phyloP scores from a whole-genome alignment of 306 rosid genomes.

The Castanea sativa region DNA sequence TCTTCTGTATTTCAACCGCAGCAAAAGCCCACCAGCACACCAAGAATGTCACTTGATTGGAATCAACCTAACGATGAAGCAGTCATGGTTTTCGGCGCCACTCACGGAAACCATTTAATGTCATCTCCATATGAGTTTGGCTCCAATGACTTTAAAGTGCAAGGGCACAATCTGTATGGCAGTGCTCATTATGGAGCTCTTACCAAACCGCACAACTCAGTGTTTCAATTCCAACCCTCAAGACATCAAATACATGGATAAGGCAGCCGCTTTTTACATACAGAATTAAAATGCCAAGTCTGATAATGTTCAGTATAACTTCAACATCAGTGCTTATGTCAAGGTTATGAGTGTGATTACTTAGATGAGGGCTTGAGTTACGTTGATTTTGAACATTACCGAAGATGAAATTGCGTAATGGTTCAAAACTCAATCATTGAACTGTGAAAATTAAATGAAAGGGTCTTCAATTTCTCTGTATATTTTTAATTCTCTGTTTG shows the following conservation, averaged over 20 bases:
- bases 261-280: conserved; percentile 31
- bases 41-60: conserved; percentile 41
- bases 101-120: conserved; percentile 38
- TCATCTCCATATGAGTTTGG: conserved; percentile 45
- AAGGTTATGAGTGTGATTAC: conserved; percentile 37
- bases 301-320: conserved; percentile 26
- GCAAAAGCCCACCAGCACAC: conserved; percentile 35
- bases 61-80: conserved; percentile 34
- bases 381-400: conserved; percentile 27
- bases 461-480: not conserved
- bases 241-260: conserved; percentile 46
- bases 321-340: conserved; percentile 11
- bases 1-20: conserved; percentile 36
- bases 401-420: conserved; percentile 20
- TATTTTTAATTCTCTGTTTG: not conserved
- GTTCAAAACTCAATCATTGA: conserved; percentile 19
- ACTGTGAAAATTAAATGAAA: conserved; percentile 8
- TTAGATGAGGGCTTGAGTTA: conserved; percentile 26
- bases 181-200: conserved; percentile 53
- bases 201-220: conserved; percentile 32
- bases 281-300: conserved; percentile 31
- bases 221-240: conserved; percentile 42
- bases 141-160: conserved; percentile 37
- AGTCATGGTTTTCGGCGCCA: conserved; percentile 46
- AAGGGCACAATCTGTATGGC: conserved; percentile 48